A percentile compares a stretch with the other conserved stretches of the same genome.
Conservation (phyloP, 441 rosid genomes). For the Kokia cookei region DNA sequence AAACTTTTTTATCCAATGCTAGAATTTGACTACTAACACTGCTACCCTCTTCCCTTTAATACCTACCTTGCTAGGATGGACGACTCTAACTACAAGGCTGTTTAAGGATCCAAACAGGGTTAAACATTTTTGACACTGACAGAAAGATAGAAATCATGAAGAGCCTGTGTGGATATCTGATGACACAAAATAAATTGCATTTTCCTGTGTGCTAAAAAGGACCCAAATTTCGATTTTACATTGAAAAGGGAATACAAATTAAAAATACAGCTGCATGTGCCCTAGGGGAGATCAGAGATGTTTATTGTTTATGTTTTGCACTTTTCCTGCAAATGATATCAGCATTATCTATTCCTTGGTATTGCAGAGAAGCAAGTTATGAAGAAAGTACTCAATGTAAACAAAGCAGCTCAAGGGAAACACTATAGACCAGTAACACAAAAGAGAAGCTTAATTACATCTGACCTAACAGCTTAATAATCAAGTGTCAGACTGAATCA, state of each 20-base stretch:
- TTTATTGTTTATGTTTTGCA: background rate
- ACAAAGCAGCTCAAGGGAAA: background rate
- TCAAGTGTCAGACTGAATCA: background rate
- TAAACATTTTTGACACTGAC: background rate
- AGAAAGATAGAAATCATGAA: background rate
- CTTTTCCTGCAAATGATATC: background rate
- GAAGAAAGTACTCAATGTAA: background rate
- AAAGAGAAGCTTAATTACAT: background rate
- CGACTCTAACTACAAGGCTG: background rate
- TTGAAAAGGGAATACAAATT: no score
- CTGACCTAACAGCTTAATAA: background rate
- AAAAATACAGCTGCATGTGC: no score
- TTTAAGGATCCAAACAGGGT: background rate
- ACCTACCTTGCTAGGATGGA: background rate
- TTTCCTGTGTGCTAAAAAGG: background rate
- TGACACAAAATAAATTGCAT: background rate
- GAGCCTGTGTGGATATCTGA: background rate
- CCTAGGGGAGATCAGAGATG: no score
- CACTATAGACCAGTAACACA: background rate
- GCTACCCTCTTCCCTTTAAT: background rate
- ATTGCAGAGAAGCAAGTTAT: background rate
- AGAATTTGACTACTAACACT: conserved; percentile 14
- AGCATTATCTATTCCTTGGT: background rate
- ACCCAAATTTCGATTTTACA: background rate
- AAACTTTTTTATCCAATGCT: background rate